A percentile compares a stretch with the other conserved stretches of the same genome.
Conservation (phyloP, 768 basidiomycete species). For the Pisolithus microcarpus region DNA sequence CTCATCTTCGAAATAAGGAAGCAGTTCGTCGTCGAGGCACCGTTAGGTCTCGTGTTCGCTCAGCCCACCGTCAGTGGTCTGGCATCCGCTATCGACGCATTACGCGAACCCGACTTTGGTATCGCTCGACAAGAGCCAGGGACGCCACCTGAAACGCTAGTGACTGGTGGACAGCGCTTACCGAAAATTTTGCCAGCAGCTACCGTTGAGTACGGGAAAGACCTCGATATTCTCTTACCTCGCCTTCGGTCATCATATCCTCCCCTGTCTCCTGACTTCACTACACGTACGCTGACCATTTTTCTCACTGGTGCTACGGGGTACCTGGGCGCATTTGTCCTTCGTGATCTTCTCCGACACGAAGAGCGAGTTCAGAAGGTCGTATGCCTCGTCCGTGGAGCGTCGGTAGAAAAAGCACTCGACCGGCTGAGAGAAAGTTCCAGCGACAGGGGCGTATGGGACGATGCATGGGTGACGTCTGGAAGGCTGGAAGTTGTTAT, state of each 20-base stretch:
- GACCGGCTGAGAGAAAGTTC: conserved; percentile 65
- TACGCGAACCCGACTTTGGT: conserved; percentile 78
- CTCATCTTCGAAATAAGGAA: conserved; percentile 97
- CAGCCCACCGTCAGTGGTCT: conserved; percentile 78
- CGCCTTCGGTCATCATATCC: conserved; percentile 57
- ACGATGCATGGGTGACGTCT: conserved; percentile 67
- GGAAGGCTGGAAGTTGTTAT: conserved; percentile 69
- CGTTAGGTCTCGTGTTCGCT: conserved; percentile 87
- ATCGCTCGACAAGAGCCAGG: conserved; percentile 36
- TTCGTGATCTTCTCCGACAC: conserved; percentile 68
- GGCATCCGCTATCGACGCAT: conserved; percentile 63
- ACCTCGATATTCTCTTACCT: conserved; percentile 57
- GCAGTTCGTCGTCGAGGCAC: conserved; percentile 82
- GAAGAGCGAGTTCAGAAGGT: conserved; percentile 69
- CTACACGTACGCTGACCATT: conserved; percentile 53
- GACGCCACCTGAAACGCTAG: conserved; percentile 12
- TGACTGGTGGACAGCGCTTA: conserved; percentile 4
- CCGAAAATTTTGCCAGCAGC: conserved; percentile 18
- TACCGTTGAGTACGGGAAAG: conserved; percentile 68
- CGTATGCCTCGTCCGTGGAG: conserved; percentile 83
- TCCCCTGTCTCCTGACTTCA: conserved; percentile 51
- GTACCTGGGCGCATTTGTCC: conserved; percentile 90
- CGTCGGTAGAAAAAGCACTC: conserved; percentile 53
- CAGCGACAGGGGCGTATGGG: conserved; percentile 80
- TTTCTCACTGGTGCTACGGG: conserved; percentile 98